A percentile compares a stretch with the other conserved stretches of the same genome.
These are phyloP conservation scores for Grosmannia clavigera DNA, from an alignment of 2,329 filamentous ascomycete genomes.

Conservation along the genomic window DNA sequence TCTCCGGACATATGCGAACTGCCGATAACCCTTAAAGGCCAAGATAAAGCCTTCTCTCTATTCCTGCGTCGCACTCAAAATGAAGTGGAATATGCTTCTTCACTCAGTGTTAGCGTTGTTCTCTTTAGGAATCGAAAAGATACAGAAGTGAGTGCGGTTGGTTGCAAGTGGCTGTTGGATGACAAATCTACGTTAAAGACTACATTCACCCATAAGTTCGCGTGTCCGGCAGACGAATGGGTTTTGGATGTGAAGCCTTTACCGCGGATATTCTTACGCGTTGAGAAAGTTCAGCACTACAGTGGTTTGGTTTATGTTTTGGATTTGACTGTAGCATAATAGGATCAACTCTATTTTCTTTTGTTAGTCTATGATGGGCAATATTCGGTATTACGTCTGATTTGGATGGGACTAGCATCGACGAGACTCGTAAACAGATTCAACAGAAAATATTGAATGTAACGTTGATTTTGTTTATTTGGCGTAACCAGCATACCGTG, in stretches of 20 bases:
- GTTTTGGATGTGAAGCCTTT: not conserved
- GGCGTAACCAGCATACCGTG: not conserved
- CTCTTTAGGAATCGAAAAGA: not conserved
- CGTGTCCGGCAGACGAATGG: not conserved
- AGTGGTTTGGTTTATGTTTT: not conserved
- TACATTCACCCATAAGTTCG: not conserved
- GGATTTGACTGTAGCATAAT: not conserved
- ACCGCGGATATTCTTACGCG: not conserved
- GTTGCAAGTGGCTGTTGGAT: not conserved
- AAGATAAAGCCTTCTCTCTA: not conserved
- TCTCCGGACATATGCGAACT: not conserved
- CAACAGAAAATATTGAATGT: no score
- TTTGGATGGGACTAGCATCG: no score
- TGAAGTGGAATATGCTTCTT: not conserved
- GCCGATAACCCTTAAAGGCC: not conserved
- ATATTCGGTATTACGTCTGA: no score
- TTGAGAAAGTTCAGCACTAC: not conserved
- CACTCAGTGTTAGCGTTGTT: not conserved
- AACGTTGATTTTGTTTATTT: not conserved
- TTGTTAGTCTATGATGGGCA: no score
- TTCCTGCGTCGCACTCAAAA: not conserved
- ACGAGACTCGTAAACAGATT: no score
- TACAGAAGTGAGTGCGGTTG: not conserved
- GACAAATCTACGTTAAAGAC: not conserved
- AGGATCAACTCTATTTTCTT: no score